Conservation (phyloP, 306 rosid species). For the Vigna radiata region DNA sequence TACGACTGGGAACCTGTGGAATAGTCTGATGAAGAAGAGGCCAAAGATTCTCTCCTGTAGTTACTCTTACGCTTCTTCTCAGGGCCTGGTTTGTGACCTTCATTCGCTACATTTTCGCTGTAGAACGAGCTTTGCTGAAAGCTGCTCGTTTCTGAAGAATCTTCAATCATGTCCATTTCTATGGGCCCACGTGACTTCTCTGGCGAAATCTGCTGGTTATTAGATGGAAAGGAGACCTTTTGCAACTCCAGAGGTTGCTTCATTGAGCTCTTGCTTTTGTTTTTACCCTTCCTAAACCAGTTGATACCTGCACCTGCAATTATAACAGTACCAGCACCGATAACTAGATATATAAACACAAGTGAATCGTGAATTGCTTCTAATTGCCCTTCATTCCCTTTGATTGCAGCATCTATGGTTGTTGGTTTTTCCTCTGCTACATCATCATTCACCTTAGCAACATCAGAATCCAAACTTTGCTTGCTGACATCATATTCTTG, state of each 20-base stretch:
- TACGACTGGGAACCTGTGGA: constrained; percentile 69
- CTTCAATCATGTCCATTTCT: constrained; percentile 54
- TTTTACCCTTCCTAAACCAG: constrained; percentile 46
- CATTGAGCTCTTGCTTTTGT: constrained; percentile 26
- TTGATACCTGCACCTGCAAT: constrained; percentile 50
- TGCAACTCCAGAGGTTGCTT: constrained; percentile 45
- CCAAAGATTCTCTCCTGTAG: constrained; percentile 74
- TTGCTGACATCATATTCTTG: constrained; percentile 11
- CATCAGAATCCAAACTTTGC: constrained; percentile 28
- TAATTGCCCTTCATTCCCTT: constrained; percentile 19
- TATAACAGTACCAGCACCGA: constrained; percentile 45
- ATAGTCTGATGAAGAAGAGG: constrained; percentile 71
- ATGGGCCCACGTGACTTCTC: constrained; percentile 49
- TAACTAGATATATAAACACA: constrained; percentile 43
- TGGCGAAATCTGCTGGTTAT: constrained; percentile 39
- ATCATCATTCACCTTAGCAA: not conserved
- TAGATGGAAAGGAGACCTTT: constrained; percentile 13
- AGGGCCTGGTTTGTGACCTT: constrained; percentile 59
- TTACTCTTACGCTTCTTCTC: constrained; percentile 59
- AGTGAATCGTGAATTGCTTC: constrained; percentile 20
- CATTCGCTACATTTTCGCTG: constrained; percentile 33
- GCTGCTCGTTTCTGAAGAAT: constrained; percentile 79
- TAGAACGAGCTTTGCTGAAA: constrained; percentile 52
- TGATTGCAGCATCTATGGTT: constrained; percentile 35
- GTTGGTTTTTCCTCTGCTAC: constrained; percentile 30